Base-by-base conservation (phyloP, 1,139 yeast species). In the Taphrina communis region DNA sequence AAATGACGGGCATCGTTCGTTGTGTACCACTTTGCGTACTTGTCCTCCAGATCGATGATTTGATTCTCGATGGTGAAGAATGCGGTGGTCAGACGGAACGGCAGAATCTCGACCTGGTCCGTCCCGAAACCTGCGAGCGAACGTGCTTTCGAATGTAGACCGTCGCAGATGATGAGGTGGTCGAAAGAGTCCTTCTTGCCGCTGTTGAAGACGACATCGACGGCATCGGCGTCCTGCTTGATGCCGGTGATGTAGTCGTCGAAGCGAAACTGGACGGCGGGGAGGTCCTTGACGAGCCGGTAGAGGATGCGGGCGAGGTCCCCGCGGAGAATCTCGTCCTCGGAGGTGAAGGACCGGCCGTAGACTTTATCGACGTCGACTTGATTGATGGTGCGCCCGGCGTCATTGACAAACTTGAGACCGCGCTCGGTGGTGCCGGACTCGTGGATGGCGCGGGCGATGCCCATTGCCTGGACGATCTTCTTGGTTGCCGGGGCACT, bases 331-430 rank as follows among this genome's bases (percentile, higher is more conserved):
- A 61, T 61, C 35, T 61, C 66, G 9, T 12, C 25, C 35, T 51
- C 66, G 11, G 66, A 61, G 14, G 66, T 61, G 58, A 61, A 61
- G 1, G 59, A 51, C 9, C 51, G 52, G 21, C 62, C 62, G 12
- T 31, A 17, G 35, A 21, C 53, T 6, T 17, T 38, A 17, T 51
- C 66, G 12, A 52, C 38, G n/a, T 21, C 25, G 12, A 38, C n/a
- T 21, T 25, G 19, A 21, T 6, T 12, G 25, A 61, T 35, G 25
- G 59, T 21, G 6, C 42, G 52, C 2, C 52, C 59, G 8, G 14
- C 19, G 9, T 62, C 60, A 38, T 53, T 36, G 31, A 53, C 41
- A 36, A 62, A 53, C n/a, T 31, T 36, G 35, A 46, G 35, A 0
- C 67, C 67, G 39, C 17, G 31, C 36, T 62, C 67, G 31, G 44